phyloP scores from a whole-genome alignment of 2,329 filamentous ascomycete species.

The Cercospora zeae-maydis region DNA sequence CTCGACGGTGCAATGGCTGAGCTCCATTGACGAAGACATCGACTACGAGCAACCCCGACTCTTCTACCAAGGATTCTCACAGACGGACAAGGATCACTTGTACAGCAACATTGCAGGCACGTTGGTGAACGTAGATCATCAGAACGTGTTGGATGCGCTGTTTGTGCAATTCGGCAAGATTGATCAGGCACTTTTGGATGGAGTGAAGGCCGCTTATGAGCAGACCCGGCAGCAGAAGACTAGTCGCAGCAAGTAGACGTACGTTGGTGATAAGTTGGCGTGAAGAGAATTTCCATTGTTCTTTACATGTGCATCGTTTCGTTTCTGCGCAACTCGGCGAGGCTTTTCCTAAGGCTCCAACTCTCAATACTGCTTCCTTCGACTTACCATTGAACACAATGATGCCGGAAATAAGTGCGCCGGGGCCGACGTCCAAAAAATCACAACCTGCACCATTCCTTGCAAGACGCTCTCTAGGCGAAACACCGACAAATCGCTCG shows the following conservation, averaged over 20 bases:
- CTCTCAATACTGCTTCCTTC: no score
- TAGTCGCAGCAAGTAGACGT: not conserved
- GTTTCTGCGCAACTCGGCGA: not conserved
- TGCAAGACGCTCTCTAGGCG: not conserved
- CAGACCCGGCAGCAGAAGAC: conserved; percentile 1
- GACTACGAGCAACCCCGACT: conserved; percentile 32
- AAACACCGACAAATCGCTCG: not conserved
- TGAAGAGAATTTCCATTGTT: no score
- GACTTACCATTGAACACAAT: no score
- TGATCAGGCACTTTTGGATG: conserved; percentile 15
- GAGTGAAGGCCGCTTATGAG: conserved; percentile 20
- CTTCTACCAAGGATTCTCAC: conserved; percentile 29
- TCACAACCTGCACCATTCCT: not conserved
- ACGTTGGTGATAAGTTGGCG: no score
- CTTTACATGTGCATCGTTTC: no score
- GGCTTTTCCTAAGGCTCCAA: no score
- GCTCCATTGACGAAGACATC: conserved; percentile 27
- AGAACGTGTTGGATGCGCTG: conserved; percentile 25
- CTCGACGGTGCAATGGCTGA: conserved; percentile 26
- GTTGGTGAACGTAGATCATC: conserved; percentile 29
- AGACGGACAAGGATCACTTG: conserved; percentile 28
- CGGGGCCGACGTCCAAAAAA: not conserved
- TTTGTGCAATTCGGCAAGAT: conserved; percentile 28
- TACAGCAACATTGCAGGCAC: conserved; percentile 33
- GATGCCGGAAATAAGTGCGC: no score